Evolutionary conservation across 1,139 yeast genomes (phyloP).

Genomic region (Yamadazyma kanchanaburiensis): DNA sequence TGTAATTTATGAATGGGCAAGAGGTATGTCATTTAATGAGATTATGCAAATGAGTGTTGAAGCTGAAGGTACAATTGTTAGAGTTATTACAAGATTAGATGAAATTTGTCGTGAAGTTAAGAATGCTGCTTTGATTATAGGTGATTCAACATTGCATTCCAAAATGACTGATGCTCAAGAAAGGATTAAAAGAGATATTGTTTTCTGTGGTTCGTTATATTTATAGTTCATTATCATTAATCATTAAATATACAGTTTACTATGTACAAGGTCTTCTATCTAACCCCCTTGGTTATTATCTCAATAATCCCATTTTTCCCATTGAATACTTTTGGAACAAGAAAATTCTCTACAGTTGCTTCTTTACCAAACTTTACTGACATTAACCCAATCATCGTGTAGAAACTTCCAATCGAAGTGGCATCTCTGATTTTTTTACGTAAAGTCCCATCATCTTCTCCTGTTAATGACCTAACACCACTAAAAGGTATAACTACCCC

Average conservation of each 20-base stretch:
- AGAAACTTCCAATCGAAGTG: conserved; percentile 35
- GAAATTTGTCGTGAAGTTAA: conserved; percentile 94
- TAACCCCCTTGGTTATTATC: conserved; percentile 13
- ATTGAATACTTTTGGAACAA: conserved; percentile 26
- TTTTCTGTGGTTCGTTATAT: conserved; percentile 93
- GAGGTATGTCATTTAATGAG: conserved; percentile 87
- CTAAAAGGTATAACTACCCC: conserved; percentile 27
- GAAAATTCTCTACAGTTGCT: conserved; percentile 20
- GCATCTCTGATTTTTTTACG: conserved; percentile 18
- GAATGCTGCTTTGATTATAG: conserved; percentile 91
- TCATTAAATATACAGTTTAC: conserved; percentile 1
- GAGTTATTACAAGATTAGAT: conserved; percentile 91
- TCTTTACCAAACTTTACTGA: conserved; percentile 26
- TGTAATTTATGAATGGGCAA: conserved; percentile 97
- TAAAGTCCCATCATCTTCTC: conserved; percentile 7
- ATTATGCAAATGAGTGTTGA: conserved; percentile 86
- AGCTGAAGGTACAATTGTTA: conserved; percentile 96
- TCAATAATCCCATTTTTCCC: conserved; percentile 26
- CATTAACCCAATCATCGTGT: conserved; percentile 37
- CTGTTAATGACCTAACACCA: conserved; percentile 17
- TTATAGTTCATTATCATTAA: conserved; percentile 36
- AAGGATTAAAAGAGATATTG: conserved; percentile 91
- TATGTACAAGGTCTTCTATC: conserved; percentile 1
- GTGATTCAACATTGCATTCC: conserved; percentile 81
- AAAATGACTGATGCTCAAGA: conserved; percentile 95